A percentile compares a stretch with the other conserved stretches of the same genome.
Evolutionary conservation across 2,329 filamentous ascomycete species (phyloP).

Genomic region (Diaporthe eres): DNA sequence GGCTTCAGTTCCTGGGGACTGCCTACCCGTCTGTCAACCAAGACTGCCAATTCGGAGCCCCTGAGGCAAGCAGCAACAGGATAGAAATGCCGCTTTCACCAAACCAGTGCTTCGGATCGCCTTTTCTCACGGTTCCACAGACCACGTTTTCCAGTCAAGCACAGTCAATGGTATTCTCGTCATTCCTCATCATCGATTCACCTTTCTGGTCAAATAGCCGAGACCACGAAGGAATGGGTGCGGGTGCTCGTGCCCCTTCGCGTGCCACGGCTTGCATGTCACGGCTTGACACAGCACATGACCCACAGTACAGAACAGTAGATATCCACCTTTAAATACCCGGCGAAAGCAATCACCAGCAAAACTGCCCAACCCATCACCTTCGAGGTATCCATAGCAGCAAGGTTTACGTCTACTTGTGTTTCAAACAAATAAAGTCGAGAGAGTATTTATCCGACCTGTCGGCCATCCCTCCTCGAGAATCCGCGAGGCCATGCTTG

Average conservation of each 20-base stretch:
- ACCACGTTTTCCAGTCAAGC: slow-evolving; percentile 28
- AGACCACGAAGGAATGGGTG: slow-evolving; percentile 22
- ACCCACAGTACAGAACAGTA: slow-evolving; percentile 2
- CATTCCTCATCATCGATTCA: slow-evolving; percentile 3
- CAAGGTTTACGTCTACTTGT: slow-evolving; percentile 9
- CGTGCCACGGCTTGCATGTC: slow-evolving; percentile 18
- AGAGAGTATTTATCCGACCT: neutral
- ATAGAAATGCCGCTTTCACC: slow-evolving; percentile 2
- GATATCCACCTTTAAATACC: slow-evolving; percentile 5
- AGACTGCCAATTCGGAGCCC: neutral
- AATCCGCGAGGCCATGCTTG: neutral
- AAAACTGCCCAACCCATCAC: slow-evolving; percentile 6
- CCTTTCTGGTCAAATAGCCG: slow-evolving; percentile 29
- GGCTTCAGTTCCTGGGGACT: neutral
- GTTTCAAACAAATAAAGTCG: slow-evolving; percentile 16
- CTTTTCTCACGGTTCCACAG: neutral
- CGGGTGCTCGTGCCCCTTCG: slow-evolving; percentile 26
- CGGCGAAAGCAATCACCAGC: slow-evolving; percentile 11
- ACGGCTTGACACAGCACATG: slow-evolving; percentile 6
- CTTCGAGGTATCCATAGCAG: neutral
- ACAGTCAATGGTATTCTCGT: neutral
- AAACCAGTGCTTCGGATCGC: neutral
- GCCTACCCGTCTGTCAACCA: slow-evolving; percentile 3
- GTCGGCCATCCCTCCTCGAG: neutral
- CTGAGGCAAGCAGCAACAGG: neutral